phyloP scores from a whole-genome alignment of 2,329 filamentous ascomycete genomes.

The Gyromitra esculenta region DNA sequence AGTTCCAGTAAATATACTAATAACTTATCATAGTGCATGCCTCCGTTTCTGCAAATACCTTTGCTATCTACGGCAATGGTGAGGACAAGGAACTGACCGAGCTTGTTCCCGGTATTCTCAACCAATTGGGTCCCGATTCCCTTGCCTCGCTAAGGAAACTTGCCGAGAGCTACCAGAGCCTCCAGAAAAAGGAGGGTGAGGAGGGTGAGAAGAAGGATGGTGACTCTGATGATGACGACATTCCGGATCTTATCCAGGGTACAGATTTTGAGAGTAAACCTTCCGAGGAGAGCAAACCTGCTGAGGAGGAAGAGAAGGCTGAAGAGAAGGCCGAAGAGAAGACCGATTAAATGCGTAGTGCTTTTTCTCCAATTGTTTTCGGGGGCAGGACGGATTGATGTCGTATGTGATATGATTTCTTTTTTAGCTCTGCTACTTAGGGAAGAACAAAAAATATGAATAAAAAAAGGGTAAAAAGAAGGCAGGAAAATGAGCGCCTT shows the following conservation, averaged over 20 bases:
- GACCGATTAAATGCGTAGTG: conserved; percentile 42
- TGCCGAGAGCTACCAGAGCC: conserved; percentile 98
- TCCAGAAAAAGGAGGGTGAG: conserved; percentile 91
- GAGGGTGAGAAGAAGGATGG: conserved; percentile 76
- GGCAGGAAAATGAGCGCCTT: conserved; percentile 15
- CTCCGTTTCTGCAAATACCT: conserved; percentile 97
- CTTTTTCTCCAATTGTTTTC: conserved; percentile 37
- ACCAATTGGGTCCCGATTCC: conserved; percentile 98
- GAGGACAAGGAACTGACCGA: conserved; percentile 99
- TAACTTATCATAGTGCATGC: conserved; percentile 78
- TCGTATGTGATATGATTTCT: conserved; percentile 43
- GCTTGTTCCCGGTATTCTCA: conserved; percentile 98
- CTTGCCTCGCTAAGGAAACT: conserved; percentile 97
- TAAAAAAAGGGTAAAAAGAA: conserved; percentile 34
- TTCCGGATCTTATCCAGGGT: conserved; percentile 94
- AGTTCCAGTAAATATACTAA: conserved; percentile 29
- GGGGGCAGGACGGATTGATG: conserved; percentile 35
- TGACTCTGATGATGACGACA: conserved; percentile 83
- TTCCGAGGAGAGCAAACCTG: conserved; percentile 63
- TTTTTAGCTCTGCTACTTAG: conserved; percentile 44
- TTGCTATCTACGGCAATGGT: conserved; percentile 97
- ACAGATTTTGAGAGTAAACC: conserved; percentile 99
- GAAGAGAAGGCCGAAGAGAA: conserved; percentile 42
- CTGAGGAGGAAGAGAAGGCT: conserved; percentile 15
- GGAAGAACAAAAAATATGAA: conserved; percentile 45